A percentile compares a stretch with the other conserved stretches of the same genome.
Conservation (phyloP, 495 filamentous ascomycete genomes). For the Penicillium mononematosum region DNA sequence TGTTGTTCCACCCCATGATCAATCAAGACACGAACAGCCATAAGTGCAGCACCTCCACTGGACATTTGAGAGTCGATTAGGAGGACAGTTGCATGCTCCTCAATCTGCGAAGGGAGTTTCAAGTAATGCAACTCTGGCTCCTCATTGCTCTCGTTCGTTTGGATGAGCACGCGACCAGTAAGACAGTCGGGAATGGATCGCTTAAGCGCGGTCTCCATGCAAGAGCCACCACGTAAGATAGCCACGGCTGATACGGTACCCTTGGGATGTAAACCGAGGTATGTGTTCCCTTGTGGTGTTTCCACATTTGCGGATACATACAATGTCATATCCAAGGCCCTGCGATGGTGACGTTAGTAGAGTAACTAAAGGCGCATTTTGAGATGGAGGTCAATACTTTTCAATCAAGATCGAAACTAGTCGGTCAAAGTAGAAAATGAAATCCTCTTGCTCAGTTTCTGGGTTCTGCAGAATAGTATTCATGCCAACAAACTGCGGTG, state of each 20-base stretch:
- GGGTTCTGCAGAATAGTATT: constrained; percentile 86
- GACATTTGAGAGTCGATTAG: constrained; percentile 93
- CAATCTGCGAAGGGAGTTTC: constrained; percentile 69
- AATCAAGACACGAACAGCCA: constrained; percentile 91
- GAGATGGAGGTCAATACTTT: constrained; percentile 45
- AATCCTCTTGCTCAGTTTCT: constrained; percentile 78
- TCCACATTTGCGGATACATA: constrained; percentile 60
- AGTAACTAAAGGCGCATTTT: not conserved
- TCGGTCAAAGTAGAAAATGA: constrained; percentile 95
- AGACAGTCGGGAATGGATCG: constrained; percentile 89
- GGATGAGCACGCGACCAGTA: constrained; percentile 85
- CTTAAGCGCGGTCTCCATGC: constrained; percentile 81
- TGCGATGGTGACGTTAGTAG: constrained; percentile 29
- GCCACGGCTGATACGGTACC: constrained; percentile 83
- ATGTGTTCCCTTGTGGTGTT: constrained; percentile 65
- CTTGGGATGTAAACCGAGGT: constrained; percentile 64
- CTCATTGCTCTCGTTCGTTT: constrained; percentile 76
- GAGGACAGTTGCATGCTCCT: constrained; percentile 72
- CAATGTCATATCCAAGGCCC: constrained; percentile 67
- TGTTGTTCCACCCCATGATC: constrained; percentile 90
- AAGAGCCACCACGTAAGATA: constrained; percentile 80
- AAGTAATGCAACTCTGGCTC: constrained; percentile 92
- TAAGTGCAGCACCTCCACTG: constrained; percentile 86
- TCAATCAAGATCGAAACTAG: constrained; percentile 81
- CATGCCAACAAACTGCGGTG: constrained; percentile 78